Base-by-base conservation (phyloP, 176 grass and related monocot species). In the Aegilops speltoides region DNA sequence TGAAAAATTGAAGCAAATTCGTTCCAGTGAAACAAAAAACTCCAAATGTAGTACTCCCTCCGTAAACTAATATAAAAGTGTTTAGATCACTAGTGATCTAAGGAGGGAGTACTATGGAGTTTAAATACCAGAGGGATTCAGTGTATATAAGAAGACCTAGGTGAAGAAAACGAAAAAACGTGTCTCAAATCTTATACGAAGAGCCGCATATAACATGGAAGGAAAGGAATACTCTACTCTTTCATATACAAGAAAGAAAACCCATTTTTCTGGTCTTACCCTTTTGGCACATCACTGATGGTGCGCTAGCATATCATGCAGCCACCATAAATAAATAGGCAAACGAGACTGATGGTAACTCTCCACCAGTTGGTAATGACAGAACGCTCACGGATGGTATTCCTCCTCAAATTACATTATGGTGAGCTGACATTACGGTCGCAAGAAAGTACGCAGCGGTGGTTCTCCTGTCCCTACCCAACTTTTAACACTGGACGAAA, bases 401-500 rank as follows among this genome's bases (percentile, higher is more conserved):
- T 91, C 76, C 86, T 91, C 76, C 86, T 71, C 50, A 76, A 20
- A 70, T 77, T 77, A 88, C 70, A 88, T 70, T 54, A 88, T 63
- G 80, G 63, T 81, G 86, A 85, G 71, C 77, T 85, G 81, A 85
- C 62, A 67, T 70, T 63, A 31, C 63, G 50, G 48, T 81, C 81
- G 69, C 33, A 12, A 32, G 36, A 82, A 64, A 85, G 50, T 77
- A 91, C 40, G 23, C 76, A 81, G 23, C 9, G 81, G 86, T 81
- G 22, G 77, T 69, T 84, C 60, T 79, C 81, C 68, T 84, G 85
- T 84, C 85, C 76, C 37, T 87, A 43, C 45, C 76, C 14, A 82
- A 52, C 78, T 64, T 89, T 40, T 86, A 77, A 82, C 64, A 61
- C 50, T 36, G 8, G 10, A 83, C 7, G 68, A 69, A 87, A 74